Evolutionary conservation across 1,284 basidiomycete genomes (phyloP).

Genomic region (Flammula alnicola): DNA sequence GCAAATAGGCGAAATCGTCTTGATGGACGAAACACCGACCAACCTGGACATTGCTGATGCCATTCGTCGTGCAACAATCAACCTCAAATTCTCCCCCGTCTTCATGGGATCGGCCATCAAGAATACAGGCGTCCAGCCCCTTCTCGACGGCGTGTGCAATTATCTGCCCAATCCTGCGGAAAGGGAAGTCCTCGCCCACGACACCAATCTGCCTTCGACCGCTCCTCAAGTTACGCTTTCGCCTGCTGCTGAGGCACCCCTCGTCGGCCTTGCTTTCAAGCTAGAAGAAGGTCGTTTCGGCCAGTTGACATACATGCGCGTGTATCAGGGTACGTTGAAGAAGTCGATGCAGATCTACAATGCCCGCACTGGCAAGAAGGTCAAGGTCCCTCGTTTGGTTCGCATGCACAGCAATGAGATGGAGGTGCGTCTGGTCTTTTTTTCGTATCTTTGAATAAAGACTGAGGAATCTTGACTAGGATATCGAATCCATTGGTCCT

Average conservation of each 20-base stretch:
- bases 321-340: conserved; percentile 94
- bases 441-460: neutral
- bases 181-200: conserved; percentile 81
- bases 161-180: conserved; percentile 95
- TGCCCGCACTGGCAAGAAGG: conserved; percentile 94
- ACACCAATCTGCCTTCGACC: conserved; percentile 70
- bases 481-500: conserved; percentile 93
- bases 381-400: conserved; percentile 97
- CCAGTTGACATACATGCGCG: conserved; percentile 98
- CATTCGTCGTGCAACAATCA: conserved; percentile 88
- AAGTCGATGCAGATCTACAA: conserved; percentile 90
- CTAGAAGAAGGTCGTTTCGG: conserved; percentile 97
- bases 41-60: conserved; percentile 80
- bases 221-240: conserved; percentile 77
- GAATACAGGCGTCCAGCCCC: conserved; percentile 94
- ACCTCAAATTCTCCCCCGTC: conserved; percentile 93
- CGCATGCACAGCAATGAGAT: conserved; percentile 99
- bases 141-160: conserved; percentile 94
- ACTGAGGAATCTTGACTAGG: conserved; percentile 45
- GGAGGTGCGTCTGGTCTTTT: conserved; percentile 65
- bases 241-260: conserved; percentile 84
- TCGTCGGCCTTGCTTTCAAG: conserved; percentile 98
- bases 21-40: conserved; percentile 83
- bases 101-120: conserved; percentile 98
- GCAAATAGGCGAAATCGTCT: conserved; percentile 88